Evolutionary conservation across 352 stramenopile genomes (phyloP).

Genomic region (Halophytophthora batemanensis): DNA sequence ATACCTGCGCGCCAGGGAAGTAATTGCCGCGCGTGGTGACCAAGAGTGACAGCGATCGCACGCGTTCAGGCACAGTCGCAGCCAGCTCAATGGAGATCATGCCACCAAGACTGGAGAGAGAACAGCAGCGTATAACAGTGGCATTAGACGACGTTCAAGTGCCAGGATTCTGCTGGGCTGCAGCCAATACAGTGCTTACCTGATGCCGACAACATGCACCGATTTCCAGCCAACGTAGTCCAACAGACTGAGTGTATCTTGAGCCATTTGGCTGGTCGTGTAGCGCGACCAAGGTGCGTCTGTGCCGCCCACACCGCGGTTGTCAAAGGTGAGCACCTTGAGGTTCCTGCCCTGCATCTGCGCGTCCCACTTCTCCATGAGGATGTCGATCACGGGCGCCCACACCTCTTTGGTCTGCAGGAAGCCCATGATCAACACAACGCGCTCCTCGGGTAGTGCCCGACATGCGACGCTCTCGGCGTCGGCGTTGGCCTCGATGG

Average conservation of each 20-base stretch:
- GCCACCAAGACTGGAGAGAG: conserved; percentile 19
- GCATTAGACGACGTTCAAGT: neutral
- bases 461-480: conserved; percentile 10
- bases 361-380: conserved; percentile 30
- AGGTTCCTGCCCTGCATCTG: conserved; percentile 19
- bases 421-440: conserved; percentile 46
- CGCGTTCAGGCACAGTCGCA: conserved; percentile 22
- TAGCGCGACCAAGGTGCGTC: conserved; percentile 36
- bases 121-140: neutral
- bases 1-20: conserved; percentile 16
- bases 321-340: conserved; percentile 44
- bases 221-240: conserved; percentile 38
- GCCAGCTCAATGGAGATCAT: conserved; percentile 51
- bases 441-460: conserved; percentile 24
- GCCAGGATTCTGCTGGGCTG: neutral
- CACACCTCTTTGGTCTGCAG: conserved; percentile 43
- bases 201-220: conserved; percentile 35
- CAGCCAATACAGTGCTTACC: neutral
- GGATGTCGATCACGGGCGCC: conserved; percentile 30
- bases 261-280: conserved; percentile 46
- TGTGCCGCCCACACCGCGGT: conserved; percentile 41
- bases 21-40: conserved; percentile 38
- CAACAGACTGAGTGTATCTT: conserved; percentile 38
- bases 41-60: conserved; percentile 36
- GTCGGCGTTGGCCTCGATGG: conserved; percentile 14